These are phyloP conservation scores for Aulographum hederae DNA, from an alignment of 2,329 filamentous ascomycete species.

Conservation along the genomic window DNA sequence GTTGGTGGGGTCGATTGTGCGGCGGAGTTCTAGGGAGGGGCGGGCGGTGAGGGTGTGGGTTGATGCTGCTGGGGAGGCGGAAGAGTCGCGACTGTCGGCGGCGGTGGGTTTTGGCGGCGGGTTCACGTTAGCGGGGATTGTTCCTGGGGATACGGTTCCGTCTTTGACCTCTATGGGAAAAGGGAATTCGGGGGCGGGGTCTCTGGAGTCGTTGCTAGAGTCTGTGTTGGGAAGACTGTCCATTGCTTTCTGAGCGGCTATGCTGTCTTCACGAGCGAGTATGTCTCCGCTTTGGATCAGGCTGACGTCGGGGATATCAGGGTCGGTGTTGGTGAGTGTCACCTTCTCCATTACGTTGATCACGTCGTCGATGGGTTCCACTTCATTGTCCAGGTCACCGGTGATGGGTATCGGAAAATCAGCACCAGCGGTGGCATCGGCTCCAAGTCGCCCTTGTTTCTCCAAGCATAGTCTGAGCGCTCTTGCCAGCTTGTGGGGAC, in stretches of 20 bases:
- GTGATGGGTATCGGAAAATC: conserved; percentile 5
- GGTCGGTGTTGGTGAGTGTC: conserved; percentile 4
- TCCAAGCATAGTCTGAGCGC: conserved; percentile 15
- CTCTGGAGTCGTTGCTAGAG: neutral
- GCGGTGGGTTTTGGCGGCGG: neutral
- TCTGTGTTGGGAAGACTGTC: conserved; percentile 1
- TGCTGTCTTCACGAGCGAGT: conserved; percentile 9
- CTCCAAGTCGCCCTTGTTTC: conserved; percentile 6
- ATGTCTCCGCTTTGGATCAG: conserved; percentile 6
- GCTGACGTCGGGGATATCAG: conserved; percentile 4
- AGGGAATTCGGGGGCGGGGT: neutral
- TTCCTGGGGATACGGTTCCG: neutral
- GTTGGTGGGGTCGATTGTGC: neutral
- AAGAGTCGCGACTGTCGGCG: neutral
- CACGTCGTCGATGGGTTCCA: conserved; percentile 4
- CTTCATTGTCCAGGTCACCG: conserved; percentile 4
- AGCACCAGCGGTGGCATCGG: conserved; percentile 1
- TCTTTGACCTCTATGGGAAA: neutral
- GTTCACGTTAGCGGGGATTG: neutral
- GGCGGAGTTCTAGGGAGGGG: neutral
- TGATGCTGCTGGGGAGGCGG: too few species aligned
- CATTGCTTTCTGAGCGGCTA: conserved; percentile 8
- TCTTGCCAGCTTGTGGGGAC: conserved; percentile 20
- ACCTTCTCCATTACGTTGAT: conserved; percentile 5
- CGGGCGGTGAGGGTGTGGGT: neutral